Evolutionary conservation across 768 basidiomycete genomes (phyloP).

Genomic region (Clavaria fumosa): DNA sequence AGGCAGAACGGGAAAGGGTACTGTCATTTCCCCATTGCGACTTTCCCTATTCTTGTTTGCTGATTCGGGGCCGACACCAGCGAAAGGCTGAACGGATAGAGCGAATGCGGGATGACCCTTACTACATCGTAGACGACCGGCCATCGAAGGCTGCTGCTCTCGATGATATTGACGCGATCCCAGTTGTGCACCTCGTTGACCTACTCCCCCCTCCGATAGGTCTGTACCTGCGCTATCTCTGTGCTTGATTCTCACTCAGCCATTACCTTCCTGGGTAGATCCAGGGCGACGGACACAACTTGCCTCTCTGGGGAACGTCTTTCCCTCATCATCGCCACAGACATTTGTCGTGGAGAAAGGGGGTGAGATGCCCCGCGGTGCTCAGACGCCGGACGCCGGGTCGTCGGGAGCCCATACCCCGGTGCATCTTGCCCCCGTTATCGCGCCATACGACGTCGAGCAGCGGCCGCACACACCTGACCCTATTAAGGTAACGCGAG

Average conservation of each 20-base stretch:
- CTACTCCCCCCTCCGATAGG: constrained; percentile 30
- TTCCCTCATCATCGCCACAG: constrained; percentile 26
- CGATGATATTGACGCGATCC: constrained; percentile 85
- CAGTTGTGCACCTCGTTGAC: constrained; percentile 71
- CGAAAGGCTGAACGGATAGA: constrained; percentile 62
- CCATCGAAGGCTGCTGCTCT: constrained; percentile 22
- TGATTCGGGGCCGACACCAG: constrained; percentile 24
- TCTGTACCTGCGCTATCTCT: no score
- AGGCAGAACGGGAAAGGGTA: constrained; percentile 47
- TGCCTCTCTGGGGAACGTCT: constrained; percentile 29
- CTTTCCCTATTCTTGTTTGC: no score
- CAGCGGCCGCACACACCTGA: constrained; percentile 37
- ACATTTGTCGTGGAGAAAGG: constrained; percentile 54
- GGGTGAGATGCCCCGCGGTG: constrained; percentile 78
- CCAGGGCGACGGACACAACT: no score
- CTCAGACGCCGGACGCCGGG: constrained; percentile 11
- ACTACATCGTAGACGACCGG: constrained; percentile 65
- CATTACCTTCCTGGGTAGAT: no score
- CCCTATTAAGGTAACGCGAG: constrained; percentile 59
- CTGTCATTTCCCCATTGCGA: no score
- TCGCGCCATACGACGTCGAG: constrained; percentile 38
- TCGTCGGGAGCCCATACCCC: constrained; percentile 12
- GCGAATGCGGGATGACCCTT: constrained; percentile 74
- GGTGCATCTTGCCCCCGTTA: constrained; percentile 29
- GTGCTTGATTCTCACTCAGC: no score